Conservation (phyloP, 164 flowering plant genomes). For the Berberis vulgaris region DNA sequence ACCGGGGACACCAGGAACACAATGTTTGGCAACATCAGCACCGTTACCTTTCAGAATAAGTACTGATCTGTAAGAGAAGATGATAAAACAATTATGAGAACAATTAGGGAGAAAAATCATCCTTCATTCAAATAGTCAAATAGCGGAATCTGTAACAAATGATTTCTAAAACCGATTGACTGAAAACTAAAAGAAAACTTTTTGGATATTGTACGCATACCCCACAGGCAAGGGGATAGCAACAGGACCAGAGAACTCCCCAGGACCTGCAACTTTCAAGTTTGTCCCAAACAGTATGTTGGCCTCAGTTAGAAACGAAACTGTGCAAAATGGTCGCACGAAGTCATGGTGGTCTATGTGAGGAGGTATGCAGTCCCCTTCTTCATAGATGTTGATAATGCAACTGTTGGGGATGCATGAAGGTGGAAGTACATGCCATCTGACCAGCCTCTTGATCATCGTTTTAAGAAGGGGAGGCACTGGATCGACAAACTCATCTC, state of each 20-base stretch:
- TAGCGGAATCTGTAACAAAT: no score
- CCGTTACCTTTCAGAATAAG: constrained; percentile 48
- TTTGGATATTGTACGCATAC: constrained; percentile 21
- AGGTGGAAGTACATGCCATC: constrained; percentile 46
- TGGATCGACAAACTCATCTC: constrained; percentile 59
- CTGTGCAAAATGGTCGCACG: constrained; percentile 47
- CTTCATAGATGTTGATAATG: constrained; percentile 52
- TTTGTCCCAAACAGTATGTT: constrained; percentile 44
- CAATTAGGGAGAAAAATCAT: neutral
- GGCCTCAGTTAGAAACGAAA: constrained; percentile 46
- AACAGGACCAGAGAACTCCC: constrained; percentile 48
- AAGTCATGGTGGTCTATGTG: constrained; percentile 63
- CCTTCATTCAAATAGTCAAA: no score
- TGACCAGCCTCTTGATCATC: constrained; percentile 39
- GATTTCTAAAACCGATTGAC: neutral
- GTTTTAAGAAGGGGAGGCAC: constrained; percentile 36
- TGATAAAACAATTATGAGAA: neutral
- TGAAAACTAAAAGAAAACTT: neutral
- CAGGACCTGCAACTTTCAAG: constrained; percentile 27
- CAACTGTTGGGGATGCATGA: constrained; percentile 49
- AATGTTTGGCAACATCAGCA: constrained; percentile 51
- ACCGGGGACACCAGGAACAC: constrained; percentile 43
- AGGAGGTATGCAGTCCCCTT: constrained; percentile 62
- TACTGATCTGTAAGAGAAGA: constrained; percentile 40
- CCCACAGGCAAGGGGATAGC: constrained; percentile 47